Evolutionary conservation across 495 filamentous ascomycete species (phyloP).

Genomic region (Neurospora cerealis): DNA sequence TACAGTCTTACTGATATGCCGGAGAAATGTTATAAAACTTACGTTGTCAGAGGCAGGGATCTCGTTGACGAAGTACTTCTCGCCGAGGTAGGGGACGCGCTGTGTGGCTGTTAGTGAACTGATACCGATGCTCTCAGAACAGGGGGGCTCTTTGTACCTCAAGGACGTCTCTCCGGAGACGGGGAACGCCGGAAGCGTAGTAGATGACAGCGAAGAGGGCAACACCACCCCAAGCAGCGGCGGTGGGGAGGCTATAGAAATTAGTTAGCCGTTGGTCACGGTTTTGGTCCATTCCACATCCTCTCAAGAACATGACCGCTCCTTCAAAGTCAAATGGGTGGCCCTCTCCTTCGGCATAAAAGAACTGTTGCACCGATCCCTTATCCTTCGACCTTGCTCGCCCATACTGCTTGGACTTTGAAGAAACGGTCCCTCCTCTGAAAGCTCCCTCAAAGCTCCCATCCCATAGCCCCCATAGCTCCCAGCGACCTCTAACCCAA

Average conservation of each 20-base stretch:
- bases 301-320: neutral
- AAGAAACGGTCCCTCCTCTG: neutral
- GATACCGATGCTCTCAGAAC: neutral
- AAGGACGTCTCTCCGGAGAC: slow-evolving; percentile 45
- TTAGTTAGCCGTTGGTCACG: neutral
- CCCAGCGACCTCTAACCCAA: neutral
- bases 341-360: neutral
- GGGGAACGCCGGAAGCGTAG: slow-evolving; percentile 50
- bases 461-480: neutral
- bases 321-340: neutral
- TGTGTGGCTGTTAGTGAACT: slow-evolving; percentile 20
- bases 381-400: neutral
- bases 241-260: neutral
- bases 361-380: neutral
- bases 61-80: slow-evolving; percentile 35
- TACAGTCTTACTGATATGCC: neutral
- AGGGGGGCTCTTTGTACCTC: slow-evolving; percentile 13
- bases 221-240: slow-evolving; percentile 38
- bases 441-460: neutral
- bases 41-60: slow-evolving; percentile 51
- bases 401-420: neutral
- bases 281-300: neutral
- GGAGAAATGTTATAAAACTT: slow-evolving; percentile 9
- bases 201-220: slow-evolving; percentile 48
- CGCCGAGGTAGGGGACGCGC: slow-evolving; percentile 44